Evolutionary conservation across 179 eudicot genomes (phyloP).

Genomic region (Heliamphora pulchella): DNA sequence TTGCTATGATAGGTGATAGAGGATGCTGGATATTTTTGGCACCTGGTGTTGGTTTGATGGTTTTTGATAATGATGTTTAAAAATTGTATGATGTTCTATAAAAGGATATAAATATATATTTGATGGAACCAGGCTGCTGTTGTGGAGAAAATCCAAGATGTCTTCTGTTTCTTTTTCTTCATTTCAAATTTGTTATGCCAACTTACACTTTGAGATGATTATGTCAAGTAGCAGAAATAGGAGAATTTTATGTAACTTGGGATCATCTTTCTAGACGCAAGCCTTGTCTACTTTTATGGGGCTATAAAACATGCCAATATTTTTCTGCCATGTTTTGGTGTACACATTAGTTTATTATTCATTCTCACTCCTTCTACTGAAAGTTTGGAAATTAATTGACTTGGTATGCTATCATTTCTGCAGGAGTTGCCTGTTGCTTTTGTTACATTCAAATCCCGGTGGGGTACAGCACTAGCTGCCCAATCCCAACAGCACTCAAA

Average conservation of each 20-base stretch:
- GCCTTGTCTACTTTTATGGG: not conserved
- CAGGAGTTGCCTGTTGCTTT: slow-evolving; percentile 93
- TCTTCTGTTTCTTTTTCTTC: not conserved
- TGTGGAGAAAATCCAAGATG: not conserved
- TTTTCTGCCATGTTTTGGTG: not conserved
- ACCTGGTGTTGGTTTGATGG: not conserved
- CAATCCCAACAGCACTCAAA: slow-evolving; percentile 80
- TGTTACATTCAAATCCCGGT: slow-evolving; percentile 70
- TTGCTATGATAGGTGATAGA: not conserved
- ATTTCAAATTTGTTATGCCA: not conserved
- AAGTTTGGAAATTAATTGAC: not conserved
- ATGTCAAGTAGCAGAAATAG: not conserved
- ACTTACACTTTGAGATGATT: not conserved
- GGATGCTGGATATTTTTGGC: not conserved
- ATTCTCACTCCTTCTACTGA: not conserved
- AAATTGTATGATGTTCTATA: not conserved
- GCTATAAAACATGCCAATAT: not conserved
- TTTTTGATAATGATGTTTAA: not conserved
- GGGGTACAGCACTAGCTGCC: slow-evolving; percentile 72
- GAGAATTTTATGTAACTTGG: not conserved
- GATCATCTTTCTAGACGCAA: slow-evolving; percentile 1
- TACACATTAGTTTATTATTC: not conserved
- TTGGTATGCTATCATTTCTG: not conserved
- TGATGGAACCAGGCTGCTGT: not conserved
- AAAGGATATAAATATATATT: not conserved